Conservation (phyloP, 2,329 filamentous ascomycete species). For the Fusarium sambucinum region DNA sequence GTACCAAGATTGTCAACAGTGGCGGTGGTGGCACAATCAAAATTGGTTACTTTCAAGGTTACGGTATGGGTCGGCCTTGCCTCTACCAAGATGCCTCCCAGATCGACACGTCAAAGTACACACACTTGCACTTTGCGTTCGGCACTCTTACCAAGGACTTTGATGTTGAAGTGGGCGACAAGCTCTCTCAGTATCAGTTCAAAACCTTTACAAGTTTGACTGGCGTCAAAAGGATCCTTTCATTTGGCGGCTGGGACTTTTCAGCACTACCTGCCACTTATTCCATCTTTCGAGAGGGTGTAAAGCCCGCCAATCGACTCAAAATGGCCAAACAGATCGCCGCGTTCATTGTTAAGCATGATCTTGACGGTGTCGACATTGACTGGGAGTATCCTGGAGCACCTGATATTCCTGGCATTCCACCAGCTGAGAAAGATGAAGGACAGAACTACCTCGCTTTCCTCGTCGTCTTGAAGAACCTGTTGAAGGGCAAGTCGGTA, state of each 20-base stretch:
- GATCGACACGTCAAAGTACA: conserved; percentile 31
- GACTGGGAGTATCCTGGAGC: conserved; percentile 58
- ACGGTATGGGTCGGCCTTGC: conserved; percentile 19
- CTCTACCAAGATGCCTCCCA: conserved; percentile 43
- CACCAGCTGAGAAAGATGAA: conserved; percentile 16
- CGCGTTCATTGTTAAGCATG: conserved; percentile 53
- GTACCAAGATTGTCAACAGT: conserved; percentile 45
- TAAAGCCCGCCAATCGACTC: conserved; percentile 49
- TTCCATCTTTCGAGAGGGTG: not conserved
- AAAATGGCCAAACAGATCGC: conserved; percentile 52
- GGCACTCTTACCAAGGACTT: conserved; percentile 37
- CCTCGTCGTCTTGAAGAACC: conserved; percentile 7
- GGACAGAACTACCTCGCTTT: conserved; percentile 24
- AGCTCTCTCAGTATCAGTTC: conserved; percentile 45
- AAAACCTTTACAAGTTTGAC: conserved; percentile 44
- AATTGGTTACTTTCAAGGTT: conserved; percentile 19
- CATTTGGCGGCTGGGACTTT: conserved; percentile 48
- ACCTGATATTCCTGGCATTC: conserved; percentile 31
- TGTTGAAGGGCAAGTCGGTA: conserved; percentile 16
- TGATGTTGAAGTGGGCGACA: conserved; percentile 2
- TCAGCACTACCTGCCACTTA: conserved; percentile 20
- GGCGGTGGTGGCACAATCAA: not conserved
- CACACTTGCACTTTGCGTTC: conserved; percentile 47
- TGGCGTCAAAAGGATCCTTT: conserved; percentile 40
- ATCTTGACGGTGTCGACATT: conserved; percentile 55